phyloP scores from a whole-genome alignment of 805 yeast species.

The Helenozyma rhizophorensis region DNA sequence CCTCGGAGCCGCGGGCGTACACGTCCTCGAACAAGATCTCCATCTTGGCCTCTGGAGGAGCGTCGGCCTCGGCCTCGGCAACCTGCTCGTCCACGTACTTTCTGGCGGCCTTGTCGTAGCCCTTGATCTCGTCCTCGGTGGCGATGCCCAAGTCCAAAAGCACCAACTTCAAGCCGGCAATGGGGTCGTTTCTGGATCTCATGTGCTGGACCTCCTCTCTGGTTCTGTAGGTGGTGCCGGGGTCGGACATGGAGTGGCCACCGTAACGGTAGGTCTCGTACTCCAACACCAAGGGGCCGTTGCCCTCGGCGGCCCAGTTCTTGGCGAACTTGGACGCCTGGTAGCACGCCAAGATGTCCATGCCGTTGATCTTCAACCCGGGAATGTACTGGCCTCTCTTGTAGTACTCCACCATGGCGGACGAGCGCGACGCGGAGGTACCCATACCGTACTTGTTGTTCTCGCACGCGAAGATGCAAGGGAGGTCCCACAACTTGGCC shows the following conservation, averaged over 20 bases:
- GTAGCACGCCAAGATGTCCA: slow-evolving; percentile 94
- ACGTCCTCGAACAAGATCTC: slow-evolving; percentile 95
- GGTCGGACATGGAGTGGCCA: slow-evolving; percentile 99
- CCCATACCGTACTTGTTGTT: slow-evolving; percentile 99
- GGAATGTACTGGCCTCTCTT: slow-evolving; percentile 99
- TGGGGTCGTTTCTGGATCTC: slow-evolving; percentile 98
- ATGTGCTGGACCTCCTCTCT: slow-evolving; percentile 99
- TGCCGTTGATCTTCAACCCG: slow-evolving; percentile 97
- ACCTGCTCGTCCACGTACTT: slow-evolving; percentile 92
- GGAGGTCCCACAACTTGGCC: slow-evolving; percentile 98
- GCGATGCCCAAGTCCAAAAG: slow-evolving; percentile 81
- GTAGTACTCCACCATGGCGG: slow-evolving; percentile 94
- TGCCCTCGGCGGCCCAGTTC: slow-evolving; percentile 90
- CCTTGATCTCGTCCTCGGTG: slow-evolving; percentile 90
- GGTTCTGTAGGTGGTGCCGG: slow-evolving; percentile 99
- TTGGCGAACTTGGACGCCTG: slow-evolving; percentile 96
- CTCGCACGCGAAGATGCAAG: slow-evolving; percentile 93
- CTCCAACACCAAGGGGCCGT: slow-evolving; percentile 94
- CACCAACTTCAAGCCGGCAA: slow-evolving; percentile 89
- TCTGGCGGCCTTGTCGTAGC: slow-evolving; percentile 95
- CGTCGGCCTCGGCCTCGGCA: slow-evolving; percentile 87
- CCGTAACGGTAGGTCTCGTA: slow-evolving; percentile 99
- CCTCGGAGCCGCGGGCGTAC: slow-evolving; percentile 91
- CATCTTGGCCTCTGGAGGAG: slow-evolving; percentile 94
- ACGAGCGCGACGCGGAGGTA: slow-evolving; percentile 94